phyloP scores from a whole-genome alignment of 176 grass and related monocot species.

The Triticum timopheevii region DNA sequence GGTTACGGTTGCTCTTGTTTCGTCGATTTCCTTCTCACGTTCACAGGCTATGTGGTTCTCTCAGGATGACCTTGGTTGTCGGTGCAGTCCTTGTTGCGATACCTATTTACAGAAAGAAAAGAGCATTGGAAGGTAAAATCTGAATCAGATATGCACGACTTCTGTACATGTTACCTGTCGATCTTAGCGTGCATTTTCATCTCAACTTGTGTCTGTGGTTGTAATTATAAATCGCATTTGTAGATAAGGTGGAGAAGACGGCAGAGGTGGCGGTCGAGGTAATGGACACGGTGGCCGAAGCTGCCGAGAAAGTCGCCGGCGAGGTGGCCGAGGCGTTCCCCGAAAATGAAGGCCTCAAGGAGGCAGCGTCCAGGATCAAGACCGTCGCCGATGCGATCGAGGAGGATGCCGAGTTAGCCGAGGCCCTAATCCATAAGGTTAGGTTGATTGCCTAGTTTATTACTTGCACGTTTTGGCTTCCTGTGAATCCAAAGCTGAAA shows the following conservation, averaged over 20 bases:
- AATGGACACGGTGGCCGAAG: conserved; percentile 62
- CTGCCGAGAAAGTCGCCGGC: conserved; percentile 51
- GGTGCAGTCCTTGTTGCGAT: conserved; percentile 44
- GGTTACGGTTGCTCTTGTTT: neutral
- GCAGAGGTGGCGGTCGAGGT: conserved; percentile 41
- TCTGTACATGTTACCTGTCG: neutral
- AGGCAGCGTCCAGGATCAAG: conserved; percentile 54
- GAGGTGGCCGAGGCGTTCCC: conserved; percentile 51
- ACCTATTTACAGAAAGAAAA: conserved; percentile 51
- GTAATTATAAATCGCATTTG: neutral
- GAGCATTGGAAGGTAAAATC: conserved; percentile 46
- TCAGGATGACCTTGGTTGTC: conserved; percentile 46
- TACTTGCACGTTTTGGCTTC: neutral
- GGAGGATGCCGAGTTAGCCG: conserved; percentile 54
- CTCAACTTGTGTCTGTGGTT: neutral
- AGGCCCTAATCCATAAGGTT: conserved; percentile 54
- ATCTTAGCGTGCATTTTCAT: neutral
- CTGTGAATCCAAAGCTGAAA: conserved; percentile 9
- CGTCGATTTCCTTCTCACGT: neutral
- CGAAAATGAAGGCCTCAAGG: conserved; percentile 35
- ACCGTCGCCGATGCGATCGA: conserved; percentile 39
- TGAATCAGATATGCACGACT: neutral
- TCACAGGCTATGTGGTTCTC: neutral
- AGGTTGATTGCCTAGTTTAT: neutral
- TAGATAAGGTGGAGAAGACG: conserved; percentile 57